Evolutionary conservation across 495 filamentous ascomycete genomes (phyloP).

Genomic region (Lepidopterella palustris): DNA sequence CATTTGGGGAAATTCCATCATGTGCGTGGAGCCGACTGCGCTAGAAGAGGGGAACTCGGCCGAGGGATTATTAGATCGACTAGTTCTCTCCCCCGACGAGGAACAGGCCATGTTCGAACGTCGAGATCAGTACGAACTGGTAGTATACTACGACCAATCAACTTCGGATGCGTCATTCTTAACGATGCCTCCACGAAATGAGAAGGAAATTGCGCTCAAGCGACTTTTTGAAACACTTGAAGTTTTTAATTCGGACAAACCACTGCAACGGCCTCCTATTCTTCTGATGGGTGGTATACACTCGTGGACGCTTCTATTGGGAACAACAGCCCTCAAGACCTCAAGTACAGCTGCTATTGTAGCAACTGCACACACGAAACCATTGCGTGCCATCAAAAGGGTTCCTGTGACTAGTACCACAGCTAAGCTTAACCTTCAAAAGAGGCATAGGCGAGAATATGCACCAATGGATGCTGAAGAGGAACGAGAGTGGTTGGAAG

Average conservation of each 20-base stretch:
- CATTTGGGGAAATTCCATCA: slow-evolving; percentile 69
- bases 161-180: slow-evolving; percentile 49
- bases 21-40: slow-evolving; percentile 85
- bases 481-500: slow-evolving; percentile 54
- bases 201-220: slow-evolving; percentile 53
- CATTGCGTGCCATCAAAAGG: slow-evolving; percentile 46
- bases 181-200: slow-evolving; percentile 43
- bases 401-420: slow-evolving; percentile 49
- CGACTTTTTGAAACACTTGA: slow-evolving; percentile 71
- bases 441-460: slow-evolving; percentile 51
- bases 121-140: slow-evolving; percentile 72
- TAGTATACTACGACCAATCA: slow-evolving; percentile 83
- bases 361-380: slow-evolving; percentile 41
- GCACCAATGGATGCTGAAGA: slow-evolving; percentile 57
- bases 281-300: slow-evolving; percentile 76
- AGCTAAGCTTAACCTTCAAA: slow-evolving; percentile 49
- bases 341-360: slow-evolving; percentile 51
- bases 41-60: slow-evolving; percentile 73
- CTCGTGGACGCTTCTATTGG: slow-evolving; percentile 76
- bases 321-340: slow-evolving; percentile 56
- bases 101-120: slow-evolving; percentile 70
- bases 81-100: slow-evolving; percentile 68
- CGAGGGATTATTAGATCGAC: slow-evolving; percentile 72
- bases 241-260: slow-evolving; percentile 75
- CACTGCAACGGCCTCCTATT: slow-evolving; percentile 60